These are phyloP conservation scores for Aspergillus aculeatus DNA, from an alignment of 2,329 filamentous ascomycete species.

Conservation along the genomic window DNA sequence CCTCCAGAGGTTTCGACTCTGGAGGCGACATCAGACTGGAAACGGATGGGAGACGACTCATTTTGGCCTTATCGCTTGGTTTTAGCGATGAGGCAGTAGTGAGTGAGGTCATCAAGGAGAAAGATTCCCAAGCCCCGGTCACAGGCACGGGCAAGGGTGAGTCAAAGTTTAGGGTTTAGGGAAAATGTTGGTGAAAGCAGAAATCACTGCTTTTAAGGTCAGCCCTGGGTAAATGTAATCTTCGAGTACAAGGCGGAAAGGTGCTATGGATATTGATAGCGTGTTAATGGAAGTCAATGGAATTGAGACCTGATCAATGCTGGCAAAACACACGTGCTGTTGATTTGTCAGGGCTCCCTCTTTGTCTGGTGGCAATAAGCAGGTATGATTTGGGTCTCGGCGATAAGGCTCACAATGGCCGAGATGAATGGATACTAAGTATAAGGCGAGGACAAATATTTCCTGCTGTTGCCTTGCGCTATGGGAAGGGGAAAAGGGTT, in stretches of 20 bases:
- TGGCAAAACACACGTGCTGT: constrained; percentile 24
- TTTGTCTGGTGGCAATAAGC: constrained; percentile 27
- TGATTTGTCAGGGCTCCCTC: constrained; percentile 27
- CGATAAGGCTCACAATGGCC: constrained; percentile 22
- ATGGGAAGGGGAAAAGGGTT: background rate
- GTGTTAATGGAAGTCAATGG: constrained; percentile 25
- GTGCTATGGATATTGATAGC: constrained; percentile 11
- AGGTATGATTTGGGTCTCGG: constrained; percentile 20
- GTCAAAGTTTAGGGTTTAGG: background rate
- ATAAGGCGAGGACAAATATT: constrained; percentile 3
- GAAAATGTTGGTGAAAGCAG: background rate
- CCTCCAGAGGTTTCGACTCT: constrained; percentile 53
- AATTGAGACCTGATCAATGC: constrained; percentile 17
- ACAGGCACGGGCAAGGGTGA: background rate
- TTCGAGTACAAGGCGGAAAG: background rate
- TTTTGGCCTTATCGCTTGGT: constrained; percentile 30
- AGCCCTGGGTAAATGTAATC: background rate
- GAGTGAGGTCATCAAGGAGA: constrained; percentile 29
- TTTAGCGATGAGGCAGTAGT: constrained; percentile 22
- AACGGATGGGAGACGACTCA: constrained; percentile 45
- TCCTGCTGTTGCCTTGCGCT: background rate
- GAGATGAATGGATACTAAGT: constrained; percentile 5
- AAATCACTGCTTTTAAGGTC: constrained; percentile 1
- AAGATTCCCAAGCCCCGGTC: background rate
- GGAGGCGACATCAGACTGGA: constrained; percentile 49